Evolutionary conservation across 805 yeast genomes (phyloP).

Genomic region (Lipomyces mesembrius): DNA sequence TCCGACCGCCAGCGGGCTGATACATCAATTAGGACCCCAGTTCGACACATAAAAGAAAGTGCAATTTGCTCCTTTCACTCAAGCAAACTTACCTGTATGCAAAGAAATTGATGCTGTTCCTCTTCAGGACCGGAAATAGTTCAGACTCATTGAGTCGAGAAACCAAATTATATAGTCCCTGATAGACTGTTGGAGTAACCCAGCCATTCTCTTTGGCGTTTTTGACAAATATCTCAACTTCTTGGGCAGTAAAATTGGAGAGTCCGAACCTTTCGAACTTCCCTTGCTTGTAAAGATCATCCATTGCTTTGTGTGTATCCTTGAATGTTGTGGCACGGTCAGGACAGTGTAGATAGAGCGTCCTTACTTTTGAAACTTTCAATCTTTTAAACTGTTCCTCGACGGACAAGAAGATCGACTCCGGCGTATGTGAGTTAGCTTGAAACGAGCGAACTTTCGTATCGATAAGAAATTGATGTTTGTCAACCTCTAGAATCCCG

Average conservation of each 20-base stretch:
- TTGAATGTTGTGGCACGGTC: constrained; percentile 41
- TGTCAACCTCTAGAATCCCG: constrained; percentile 21
- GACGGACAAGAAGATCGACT: constrained; percentile 23
- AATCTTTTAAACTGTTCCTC: constrained; percentile 27
- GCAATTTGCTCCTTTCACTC: not conserved
- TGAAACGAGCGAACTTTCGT: constrained; percentile 34
- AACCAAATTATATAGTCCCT: constrained; percentile 43
- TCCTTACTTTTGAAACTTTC: constrained; percentile 26
- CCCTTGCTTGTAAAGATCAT: constrained; percentile 39
- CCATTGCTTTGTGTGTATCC: constrained; percentile 41
- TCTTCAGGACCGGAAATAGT: constrained; percentile 39
- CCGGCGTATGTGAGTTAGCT: constrained; percentile 22
- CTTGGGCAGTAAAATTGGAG: constrained; percentile 41
- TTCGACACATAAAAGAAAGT: not conserved
- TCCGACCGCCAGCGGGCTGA: constrained; percentile 34
- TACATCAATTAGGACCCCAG: not conserved
- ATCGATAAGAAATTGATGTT: constrained; percentile 26
- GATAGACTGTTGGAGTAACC: constrained; percentile 42
- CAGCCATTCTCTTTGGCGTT: constrained; percentile 39
- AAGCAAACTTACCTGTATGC: constrained; percentile 38
- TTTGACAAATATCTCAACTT: constrained; percentile 38
- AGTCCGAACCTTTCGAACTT: constrained; percentile 42
- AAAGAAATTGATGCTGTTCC: constrained; percentile 38
- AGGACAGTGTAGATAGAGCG: constrained; percentile 36
- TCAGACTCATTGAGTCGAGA: constrained; percentile 40